phyloP scores from a whole-genome alignment of 257 asterid genomes.

The Euphrasia confusa region DNA sequence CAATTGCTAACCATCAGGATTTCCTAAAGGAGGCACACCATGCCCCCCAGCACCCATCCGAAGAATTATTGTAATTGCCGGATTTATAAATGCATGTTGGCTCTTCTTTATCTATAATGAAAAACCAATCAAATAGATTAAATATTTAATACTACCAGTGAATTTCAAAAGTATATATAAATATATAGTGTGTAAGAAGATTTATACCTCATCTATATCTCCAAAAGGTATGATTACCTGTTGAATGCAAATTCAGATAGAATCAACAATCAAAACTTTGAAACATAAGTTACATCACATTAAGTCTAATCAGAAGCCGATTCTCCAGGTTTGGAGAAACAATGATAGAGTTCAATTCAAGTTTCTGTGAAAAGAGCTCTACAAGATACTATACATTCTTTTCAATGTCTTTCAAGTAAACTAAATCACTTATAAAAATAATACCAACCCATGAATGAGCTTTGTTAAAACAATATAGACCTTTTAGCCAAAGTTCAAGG shows the following conservation, averaged over 20 bases:
- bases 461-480: conserved; percentile 17
- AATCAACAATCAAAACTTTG: conserved; percentile 22
- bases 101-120: conserved; percentile 75
- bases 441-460: conserved; percentile 2
- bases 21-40: conserved; percentile 99
- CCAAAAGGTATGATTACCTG: conserved; percentile 92
- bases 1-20: conserved; percentile 85
- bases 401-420: conserved; percentile 9
- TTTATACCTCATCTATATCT: conserved; percentile 87
- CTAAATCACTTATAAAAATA: background rate
- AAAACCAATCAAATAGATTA: conserved; percentile 26
- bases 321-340: conserved; percentile 15
- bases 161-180: background rate
- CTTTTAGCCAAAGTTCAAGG: conserved; percentile 14
- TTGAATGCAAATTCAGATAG: conserved; percentile 30
- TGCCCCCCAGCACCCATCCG: conserved; percentile 98
- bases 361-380: conserved; percentile 9
- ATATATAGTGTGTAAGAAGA: conserved; percentile 14
- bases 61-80: conserved; percentile 88
- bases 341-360: background rate
- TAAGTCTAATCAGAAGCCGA: conserved; percentile 13
- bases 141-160: conserved; percentile 21
- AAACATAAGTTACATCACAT: background rate
- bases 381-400: conserved; percentile 1
- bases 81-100: conserved; percentile 94